Evolutionary conservation across 306 rosid species (phyloP).

Genomic region (Styphnolobium japonicum): DNA sequence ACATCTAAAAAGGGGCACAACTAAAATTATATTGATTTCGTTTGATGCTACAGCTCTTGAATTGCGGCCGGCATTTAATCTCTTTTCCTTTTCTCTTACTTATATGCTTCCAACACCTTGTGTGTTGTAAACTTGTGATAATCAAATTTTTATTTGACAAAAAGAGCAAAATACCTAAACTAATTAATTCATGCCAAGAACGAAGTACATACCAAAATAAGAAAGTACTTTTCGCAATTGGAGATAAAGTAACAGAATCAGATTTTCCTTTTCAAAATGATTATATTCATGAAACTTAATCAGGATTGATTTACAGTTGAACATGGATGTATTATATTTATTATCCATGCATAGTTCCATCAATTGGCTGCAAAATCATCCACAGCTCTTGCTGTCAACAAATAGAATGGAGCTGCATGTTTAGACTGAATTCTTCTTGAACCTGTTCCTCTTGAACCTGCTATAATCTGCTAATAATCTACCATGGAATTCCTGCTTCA

Average conservation of each 20-base stretch:
- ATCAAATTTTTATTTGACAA: background rate
- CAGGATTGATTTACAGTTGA: background rate
- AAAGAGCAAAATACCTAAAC: background rate
- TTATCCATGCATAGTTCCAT: background rate
- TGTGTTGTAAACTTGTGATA: background rate
- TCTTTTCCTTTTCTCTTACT: background rate
- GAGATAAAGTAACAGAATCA: background rate
- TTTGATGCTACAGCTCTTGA: too few species aligned
- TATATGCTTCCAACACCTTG: background rate
- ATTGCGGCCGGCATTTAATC: too few species aligned
- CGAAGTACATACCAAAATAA: background rate
- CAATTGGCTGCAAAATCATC: background rate
- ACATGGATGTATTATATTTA: background rate
- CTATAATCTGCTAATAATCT: constrained; percentile 44
- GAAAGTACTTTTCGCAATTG: background rate
- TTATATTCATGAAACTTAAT: background rate
- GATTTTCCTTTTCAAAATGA: background rate
- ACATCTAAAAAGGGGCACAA: background rate
- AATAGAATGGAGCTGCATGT: background rate
- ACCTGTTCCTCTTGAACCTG: constrained; percentile 40
- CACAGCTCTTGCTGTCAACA: background rate
- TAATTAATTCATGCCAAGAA: background rate
- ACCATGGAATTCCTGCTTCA: constrained; percentile 27
- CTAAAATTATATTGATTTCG: background rate
- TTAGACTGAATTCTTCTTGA: constrained; percentile 9